Base-by-base conservation (phyloP, 1,284 basidiomycete genomes). In the Volvariella volvacea region DNA sequence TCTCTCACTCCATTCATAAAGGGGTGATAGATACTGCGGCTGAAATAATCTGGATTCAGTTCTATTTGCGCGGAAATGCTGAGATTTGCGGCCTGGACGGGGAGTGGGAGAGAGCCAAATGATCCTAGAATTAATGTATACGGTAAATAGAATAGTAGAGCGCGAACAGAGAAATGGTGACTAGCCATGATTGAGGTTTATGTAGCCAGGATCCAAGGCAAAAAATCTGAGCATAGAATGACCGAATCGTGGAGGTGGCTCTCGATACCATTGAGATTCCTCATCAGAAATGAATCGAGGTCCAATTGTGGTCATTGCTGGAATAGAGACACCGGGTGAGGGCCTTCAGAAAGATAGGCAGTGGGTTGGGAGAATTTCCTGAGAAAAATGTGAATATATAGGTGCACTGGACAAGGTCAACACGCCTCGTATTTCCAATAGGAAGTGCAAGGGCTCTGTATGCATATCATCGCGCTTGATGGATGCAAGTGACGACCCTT, bases 211-310 rank as follows among this genome's bases (percentile, higher is more conserved):
- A 43, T 49, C 45, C 20, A 49, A 49, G 12, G 28, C 36, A 38
- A 47, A 51, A 28, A 44, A 45, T 42, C 41, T 44, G 21, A 36
- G 36, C 34, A 45, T 47, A 15, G 38, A 21, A 43, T 47, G 50
- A 3, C 48, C 50, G 25, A 51, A 45, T 16, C 36, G 17, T 36
- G 48, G 50, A 12, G 42, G 48, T 10, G 42, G 22, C 8, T 36
- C 7, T 20, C 19, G 14, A 20, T 36, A 36, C 6, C 6, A 36
- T 36, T 36, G 14, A 16, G 19, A 16, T 20, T 36, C 34, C 4
- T 36, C n/a, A 6, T 36, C 19, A 20, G 34, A 36, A 7, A 36
- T 36, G 25, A 28, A 28, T 28, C 25, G 6, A 28, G 25, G 25
- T 28, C 6, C 12, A 6, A 28, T 28, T 28, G 25, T 28, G 6